These are phyloP conservation scores for Gonapodya prolifera DNA, from an alignment of 192 early-diverging fungal species.

Conservation along the genomic window DNA sequence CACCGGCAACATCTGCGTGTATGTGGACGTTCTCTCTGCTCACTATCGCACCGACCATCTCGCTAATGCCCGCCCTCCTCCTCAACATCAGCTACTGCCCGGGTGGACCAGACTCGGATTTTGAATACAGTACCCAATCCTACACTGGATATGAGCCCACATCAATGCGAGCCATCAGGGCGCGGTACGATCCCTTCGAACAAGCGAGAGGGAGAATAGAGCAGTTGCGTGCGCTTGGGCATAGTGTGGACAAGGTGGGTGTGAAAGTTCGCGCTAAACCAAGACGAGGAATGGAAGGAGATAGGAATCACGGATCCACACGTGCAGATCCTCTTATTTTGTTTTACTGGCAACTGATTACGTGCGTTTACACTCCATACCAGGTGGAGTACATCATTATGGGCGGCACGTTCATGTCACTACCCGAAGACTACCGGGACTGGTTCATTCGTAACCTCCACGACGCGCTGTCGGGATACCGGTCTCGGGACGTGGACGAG, in stretches of 20 bases:
- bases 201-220: slow-evolving; percentile 88
- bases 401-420: slow-evolving; percentile 99
- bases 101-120: slow-evolving; percentile 97
- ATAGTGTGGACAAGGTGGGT: slow-evolving; percentile 83
- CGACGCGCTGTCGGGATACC: slow-evolving; percentile 88
- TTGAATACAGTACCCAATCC: slow-evolving; percentile 99
- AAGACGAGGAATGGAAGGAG: no score
- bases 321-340: neutral
- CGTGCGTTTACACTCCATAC: neutral
- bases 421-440: slow-evolving; percentile 87
- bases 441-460: slow-evolving; percentile 98
- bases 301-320: neutral
- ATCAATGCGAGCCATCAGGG: slow-evolving; percentile 94
- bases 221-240: slow-evolving; percentile 84
- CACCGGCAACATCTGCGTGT: slow-evolving; percentile 98
- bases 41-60: neutral
- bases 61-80: neutral
- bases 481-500: slow-evolving; percentile 84
- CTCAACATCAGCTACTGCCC: slow-evolving; percentile 63
- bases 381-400: slow-evolving; percentile 94
- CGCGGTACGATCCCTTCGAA: slow-evolving; percentile 96
- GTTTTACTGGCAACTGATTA: neutral
- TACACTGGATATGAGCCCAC: slow-evolving; percentile 99
- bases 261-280: neutral
- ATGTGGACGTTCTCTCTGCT: slow-evolving; percentile 14